These are phyloP conservation scores for Byssoonygena ceratinophila DNA, from an alignment of 2,329 filamentous ascomycete genomes.

Conservation along the genomic window DNA sequence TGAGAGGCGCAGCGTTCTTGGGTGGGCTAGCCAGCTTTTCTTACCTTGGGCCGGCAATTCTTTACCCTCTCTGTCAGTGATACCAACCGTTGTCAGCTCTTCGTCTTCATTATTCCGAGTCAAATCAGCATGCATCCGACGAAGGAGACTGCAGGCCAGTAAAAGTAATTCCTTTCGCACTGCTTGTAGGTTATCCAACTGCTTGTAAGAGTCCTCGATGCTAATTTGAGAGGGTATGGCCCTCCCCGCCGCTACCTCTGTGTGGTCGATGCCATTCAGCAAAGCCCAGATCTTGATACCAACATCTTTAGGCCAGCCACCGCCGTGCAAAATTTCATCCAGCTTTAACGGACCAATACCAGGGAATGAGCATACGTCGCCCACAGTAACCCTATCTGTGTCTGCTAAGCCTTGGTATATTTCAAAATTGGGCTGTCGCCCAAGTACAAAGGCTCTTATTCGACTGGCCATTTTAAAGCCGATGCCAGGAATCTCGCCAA, in stretches of 20 bases:
- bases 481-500: slow-evolving; percentile 75
- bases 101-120: slow-evolving; percentile 41
- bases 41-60: slow-evolving; percentile 5
- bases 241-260: slow-evolving; percentile 60
- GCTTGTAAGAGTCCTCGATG: slow-evolving; percentile 83
- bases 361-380: slow-evolving; percentile 52
- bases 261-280: slow-evolving; percentile 68
- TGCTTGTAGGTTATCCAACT: slow-evolving; percentile 53
- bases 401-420: slow-evolving; percentile 27
- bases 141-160: slow-evolving; percentile 59
- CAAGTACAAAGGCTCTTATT: slow-evolving; percentile 52
- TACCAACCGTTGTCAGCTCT: slow-evolving; percentile 10
- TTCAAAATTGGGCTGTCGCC: slow-evolving; percentile 30
- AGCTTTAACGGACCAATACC: slow-evolving; percentile 54
- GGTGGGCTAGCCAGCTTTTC: slow-evolving; percentile 64
- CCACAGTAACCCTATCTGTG: slow-evolving; percentile 52
- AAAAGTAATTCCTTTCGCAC: slow-evolving; percentile 59
- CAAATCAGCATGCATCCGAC: slow-evolving; percentile 69
- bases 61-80: slow-evolving; percentile 13
- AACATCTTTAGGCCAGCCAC: slow-evolving; percentile 60
- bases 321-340: slow-evolving; percentile 58
- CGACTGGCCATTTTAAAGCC: slow-evolving; percentile 67
- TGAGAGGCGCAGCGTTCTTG: slow-evolving; percentile 69
- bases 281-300: slow-evolving; percentile 65
- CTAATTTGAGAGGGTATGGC: slow-evolving; percentile 77